Conservation (phyloP, 176 grass and related monocot genomes). For the Rhipidocladum racemiflorum region DNA sequence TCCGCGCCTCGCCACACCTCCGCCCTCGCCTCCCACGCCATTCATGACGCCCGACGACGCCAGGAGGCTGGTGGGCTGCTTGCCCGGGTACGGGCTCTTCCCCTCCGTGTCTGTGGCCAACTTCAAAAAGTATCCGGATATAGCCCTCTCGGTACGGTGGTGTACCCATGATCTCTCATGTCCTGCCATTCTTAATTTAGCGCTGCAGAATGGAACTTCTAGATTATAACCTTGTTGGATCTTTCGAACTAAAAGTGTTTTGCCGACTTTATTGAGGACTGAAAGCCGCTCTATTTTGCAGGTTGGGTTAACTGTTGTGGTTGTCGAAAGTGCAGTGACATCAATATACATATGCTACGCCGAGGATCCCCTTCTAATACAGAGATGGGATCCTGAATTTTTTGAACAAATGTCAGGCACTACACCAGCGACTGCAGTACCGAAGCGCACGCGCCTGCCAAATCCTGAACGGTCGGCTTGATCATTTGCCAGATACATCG, state of each 20-base stretch:
- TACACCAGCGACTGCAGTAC: constrained; percentile 85
- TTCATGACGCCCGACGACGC: no score
- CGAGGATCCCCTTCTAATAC: constrained; percentile 77
- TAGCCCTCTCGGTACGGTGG: no score
- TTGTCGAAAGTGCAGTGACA: constrained; percentile 92
- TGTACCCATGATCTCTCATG: no score
- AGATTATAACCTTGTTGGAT: neutral
- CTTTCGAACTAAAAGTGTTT: neutral
- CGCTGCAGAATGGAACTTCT: neutral
- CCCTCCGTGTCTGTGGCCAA: no score
- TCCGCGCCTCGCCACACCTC: no score
- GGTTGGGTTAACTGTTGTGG: constrained; percentile 84
- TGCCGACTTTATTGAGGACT: neutral
- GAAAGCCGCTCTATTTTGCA: constrained; percentile 41
- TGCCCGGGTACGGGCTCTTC: no score
- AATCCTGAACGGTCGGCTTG: constrained; percentile 63
- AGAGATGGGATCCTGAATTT: constrained; percentile 94
- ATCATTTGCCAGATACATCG: constrained; percentile 57
- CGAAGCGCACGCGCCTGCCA: constrained; percentile 69
- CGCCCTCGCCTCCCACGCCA: no score
- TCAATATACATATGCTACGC: constrained; percentile 98
- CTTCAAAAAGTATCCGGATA: no score
- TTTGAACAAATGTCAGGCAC: constrained; percentile 58
- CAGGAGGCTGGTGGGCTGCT: no score
- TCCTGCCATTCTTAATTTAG: no score